Conservation (phyloP, 1,284 basidiomycete species). For the Marasmius fiardii region DNA sequence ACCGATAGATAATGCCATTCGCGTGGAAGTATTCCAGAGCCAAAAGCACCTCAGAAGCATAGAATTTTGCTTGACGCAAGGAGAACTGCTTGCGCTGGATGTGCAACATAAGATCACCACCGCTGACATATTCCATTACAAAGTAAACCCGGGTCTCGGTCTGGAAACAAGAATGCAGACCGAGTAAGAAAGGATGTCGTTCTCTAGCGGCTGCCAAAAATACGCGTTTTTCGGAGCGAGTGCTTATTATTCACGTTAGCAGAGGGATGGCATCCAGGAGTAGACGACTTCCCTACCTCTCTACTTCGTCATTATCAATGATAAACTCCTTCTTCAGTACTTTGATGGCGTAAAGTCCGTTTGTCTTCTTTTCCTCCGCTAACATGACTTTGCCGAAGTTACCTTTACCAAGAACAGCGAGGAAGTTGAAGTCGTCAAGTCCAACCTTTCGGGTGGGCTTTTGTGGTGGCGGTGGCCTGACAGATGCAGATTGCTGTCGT, state of each 20-base stretch:
- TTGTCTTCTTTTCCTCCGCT: conserved; percentile 95
- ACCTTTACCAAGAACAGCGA: conserved; percentile 97
- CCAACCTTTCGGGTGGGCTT: conserved; percentile 79
- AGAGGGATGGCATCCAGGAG: conserved; percentile 3
- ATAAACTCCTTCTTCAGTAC: conserved; percentile 99
- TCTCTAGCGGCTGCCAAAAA: conserved; percentile 95
- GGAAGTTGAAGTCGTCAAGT: conserved; percentile 98
- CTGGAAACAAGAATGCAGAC: conserved; percentile 99
- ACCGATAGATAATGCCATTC: conserved; percentile 98
- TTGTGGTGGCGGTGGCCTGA: conserved; percentile 37
- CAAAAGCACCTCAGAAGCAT: conserved; percentile 96
- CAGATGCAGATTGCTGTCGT: conserved; percentile 23
- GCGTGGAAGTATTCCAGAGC: conserved; percentile 98
- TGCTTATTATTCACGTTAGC: conserved; percentile 47
- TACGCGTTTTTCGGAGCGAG: conserved; percentile 98
- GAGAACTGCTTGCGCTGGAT: conserved; percentile 95
- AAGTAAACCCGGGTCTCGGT: conserved; percentile 98
- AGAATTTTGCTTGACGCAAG: conserved; percentile 97
- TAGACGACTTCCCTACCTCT: conserved; percentile 62
- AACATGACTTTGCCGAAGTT: conserved; percentile 99
- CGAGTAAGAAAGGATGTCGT: conserved; percentile 96
- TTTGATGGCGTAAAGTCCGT: conserved; percentile 96
- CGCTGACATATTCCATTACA: conserved; percentile 93
- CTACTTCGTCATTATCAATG: conserved; percentile 99
- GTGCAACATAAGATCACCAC: conserved; percentile 92